A percentile compares a stretch with the other conserved stretches of the same genome.
Conservation (phyloP, 31 red algal genomes). For the Bonnemaisonia californica region DNA sequence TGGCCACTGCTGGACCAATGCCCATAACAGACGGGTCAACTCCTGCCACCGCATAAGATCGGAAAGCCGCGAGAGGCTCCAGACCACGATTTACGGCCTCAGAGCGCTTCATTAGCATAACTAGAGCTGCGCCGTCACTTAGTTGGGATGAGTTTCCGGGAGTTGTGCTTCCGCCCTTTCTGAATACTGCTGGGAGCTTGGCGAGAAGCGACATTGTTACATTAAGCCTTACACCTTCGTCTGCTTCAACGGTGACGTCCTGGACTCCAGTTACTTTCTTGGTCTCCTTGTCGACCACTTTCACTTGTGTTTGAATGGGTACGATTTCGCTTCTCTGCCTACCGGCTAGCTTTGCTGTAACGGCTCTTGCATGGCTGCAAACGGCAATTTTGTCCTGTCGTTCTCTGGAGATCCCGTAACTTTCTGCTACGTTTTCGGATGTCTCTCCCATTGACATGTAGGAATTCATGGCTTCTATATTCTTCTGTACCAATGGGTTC, state of each 20-base stretch:
- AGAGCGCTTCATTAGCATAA: slow-evolving; percentile 92
- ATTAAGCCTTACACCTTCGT: slow-evolving; percentile 91
- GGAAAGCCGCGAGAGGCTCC: slow-evolving; percentile 66
- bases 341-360: slow-evolving; percentile 73
- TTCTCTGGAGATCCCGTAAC: slow-evolving; percentile 78
- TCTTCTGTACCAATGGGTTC: slow-evolving; percentile 52
- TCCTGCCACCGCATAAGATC: slow-evolving; percentile 86
- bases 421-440: slow-evolving; percentile 93
- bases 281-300: slow-evolving; percentile 55
- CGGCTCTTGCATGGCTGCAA: slow-evolving; percentile 82
- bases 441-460: slow-evolving; percentile 97
- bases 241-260: slow-evolving; percentile 71
- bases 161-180: slow-evolving; percentile 90
- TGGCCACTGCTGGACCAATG: slow-evolving; percentile 95
- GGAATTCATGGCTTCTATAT: slow-evolving; percentile 61
- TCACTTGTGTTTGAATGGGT: slow-evolving; percentile 80
- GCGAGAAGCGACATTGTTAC: slow-evolving; percentile 76
- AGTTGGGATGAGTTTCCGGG: slow-evolving; percentile 98
- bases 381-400: slow-evolving; percentile 90
- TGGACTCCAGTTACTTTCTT: slow-evolving; percentile 52
- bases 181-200: slow-evolving; percentile 88
- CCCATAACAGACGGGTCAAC: slow-evolving; percentile 96
- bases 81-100: slow-evolving; percentile 86
- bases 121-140: slow-evolving; percentile 95
- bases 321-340: slow-evolving; percentile 91